Conservation (phyloP, 805 yeast species). For the Wickerhamiella shivajii region DNA sequence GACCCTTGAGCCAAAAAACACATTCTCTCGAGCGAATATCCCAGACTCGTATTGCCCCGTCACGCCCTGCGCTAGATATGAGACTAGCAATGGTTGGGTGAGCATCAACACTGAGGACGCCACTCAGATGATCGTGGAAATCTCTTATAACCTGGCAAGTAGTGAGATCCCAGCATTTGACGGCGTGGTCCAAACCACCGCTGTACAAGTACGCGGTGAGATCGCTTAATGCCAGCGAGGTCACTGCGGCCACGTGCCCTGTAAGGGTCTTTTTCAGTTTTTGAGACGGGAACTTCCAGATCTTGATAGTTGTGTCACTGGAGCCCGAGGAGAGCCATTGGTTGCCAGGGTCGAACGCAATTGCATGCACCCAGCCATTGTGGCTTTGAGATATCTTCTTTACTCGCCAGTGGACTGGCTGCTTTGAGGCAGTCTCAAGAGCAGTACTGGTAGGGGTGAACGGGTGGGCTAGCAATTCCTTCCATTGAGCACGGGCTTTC, state of each 20-base stretch:
- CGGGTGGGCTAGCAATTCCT: too few relatives aligned
- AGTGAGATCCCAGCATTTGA: constrained; percentile 93
- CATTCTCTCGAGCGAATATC: constrained; percentile 72
- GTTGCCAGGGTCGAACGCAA: constrained; percentile 73
- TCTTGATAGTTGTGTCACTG: constrained; percentile 71
- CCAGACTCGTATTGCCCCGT: constrained; percentile 79
- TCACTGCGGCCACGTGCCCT: constrained; percentile 82
- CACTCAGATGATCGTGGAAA: constrained; percentile 88
- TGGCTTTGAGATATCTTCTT: too few relatives aligned
- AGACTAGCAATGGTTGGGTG: constrained; percentile 80
- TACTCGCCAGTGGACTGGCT: too few relatives aligned
- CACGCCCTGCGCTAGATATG: constrained; percentile 72
- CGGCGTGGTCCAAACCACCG: constrained; percentile 85
- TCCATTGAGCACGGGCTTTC: too few relatives aligned
- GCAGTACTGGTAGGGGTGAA: too few relatives aligned
- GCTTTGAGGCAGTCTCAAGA: too few relatives aligned
- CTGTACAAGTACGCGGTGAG: constrained; percentile 80
- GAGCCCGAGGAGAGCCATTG: constrained; percentile 90
- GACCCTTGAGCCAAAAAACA: constrained; percentile 70
- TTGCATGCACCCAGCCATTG: constrained; percentile 80
- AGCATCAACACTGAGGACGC: constrained; percentile 66
- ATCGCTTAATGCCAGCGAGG: constrained; percentile 58
- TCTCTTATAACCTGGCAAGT: constrained; percentile 66
- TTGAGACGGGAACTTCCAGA: constrained; percentile 78
- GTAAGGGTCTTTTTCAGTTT: constrained; percentile 59